Conservation (phyloP, 2,329 filamentous ascomycete species). For the Alternaria postmessia region DNA sequence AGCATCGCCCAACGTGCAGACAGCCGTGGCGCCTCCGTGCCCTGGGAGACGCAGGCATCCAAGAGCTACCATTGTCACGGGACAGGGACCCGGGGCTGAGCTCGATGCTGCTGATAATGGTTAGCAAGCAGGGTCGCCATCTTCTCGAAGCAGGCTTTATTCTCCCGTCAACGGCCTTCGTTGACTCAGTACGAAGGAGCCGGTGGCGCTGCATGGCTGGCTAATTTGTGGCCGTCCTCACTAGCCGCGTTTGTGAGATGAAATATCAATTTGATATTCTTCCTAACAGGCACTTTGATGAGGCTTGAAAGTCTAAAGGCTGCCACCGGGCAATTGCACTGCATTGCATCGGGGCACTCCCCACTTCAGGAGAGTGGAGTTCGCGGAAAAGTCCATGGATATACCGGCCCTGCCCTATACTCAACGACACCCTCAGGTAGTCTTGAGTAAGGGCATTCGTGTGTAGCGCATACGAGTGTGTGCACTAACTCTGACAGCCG, state of each 20-base stretch:
- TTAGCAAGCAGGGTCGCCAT: slow-evolving; percentile 25
- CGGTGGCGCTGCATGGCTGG: slow-evolving; percentile 29
- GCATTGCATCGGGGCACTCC: slow-evolving; percentile 45
- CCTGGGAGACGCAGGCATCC: slow-evolving; percentile 17
- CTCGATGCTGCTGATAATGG: slow-evolving; percentile 11
- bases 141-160: slow-evolving; percentile 38
- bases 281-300: slow-evolving; percentile 35
- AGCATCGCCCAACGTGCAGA: slow-evolving; percentile 15
- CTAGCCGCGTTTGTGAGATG: slow-evolving; percentile 34
- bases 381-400: slow-evolving; percentile 22
- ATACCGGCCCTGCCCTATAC: slow-evolving; percentile 41
- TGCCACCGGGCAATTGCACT: slow-evolving; percentile 34
- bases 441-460: slow-evolving; percentile 34
- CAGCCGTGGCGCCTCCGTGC: slow-evolving; percentile 15
- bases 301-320: slow-evolving; percentile 40
- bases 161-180: slow-evolving; percentile 30
- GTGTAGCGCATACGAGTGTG: slow-evolving; percentile 34
- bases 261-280: slow-evolving; percentile 30
- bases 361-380: slow-evolving; percentile 37
- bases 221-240: slow-evolving; percentile 28
- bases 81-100: slow-evolving; percentile 17
- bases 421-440: slow-evolving; percentile 34
- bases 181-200: slow-evolving; percentile 24
- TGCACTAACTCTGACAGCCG: slow-evolving; percentile 31
- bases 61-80: slow-evolving; percentile 23